A percentile compares a stretch with the other conserved stretches of the same genome.
These are phyloP conservation scores for Flaveria bidentis DNA, from an alignment of 129 eudicot species.

Conservation along the genomic window DNA sequence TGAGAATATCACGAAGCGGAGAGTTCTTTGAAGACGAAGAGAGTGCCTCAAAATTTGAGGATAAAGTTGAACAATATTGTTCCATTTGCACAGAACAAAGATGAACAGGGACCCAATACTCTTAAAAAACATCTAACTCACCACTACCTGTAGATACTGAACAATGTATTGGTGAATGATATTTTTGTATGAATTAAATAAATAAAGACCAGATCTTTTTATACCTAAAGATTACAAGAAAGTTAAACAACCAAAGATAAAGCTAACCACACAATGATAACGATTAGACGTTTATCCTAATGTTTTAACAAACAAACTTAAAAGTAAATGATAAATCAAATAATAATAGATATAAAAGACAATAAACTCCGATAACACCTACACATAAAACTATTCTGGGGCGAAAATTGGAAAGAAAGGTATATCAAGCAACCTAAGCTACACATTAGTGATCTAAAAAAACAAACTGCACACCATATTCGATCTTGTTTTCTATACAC, in stretches of 20 bases:
- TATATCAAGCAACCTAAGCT: no score
- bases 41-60: constrained; percentile 42
- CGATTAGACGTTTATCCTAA: no score
- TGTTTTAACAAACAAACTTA: no score
- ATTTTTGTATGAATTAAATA: no score
- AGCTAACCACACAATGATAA: no score
- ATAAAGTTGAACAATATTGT: constrained; percentile 55
- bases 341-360: no score
- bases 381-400: no score
- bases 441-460: constrained; percentile 26
- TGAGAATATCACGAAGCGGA: constrained; percentile 51
- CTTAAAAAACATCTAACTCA: constrained; percentile 32
- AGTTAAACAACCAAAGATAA: no score
- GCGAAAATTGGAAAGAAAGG: no score
- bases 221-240: no score
- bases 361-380: no score
- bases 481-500: constrained; percentile 32
- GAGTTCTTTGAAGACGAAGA: constrained; percentile 41
- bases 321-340: background rate
- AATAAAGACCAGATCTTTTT: no score
- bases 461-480: constrained; percentile 38
- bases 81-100: constrained; percentile 62
- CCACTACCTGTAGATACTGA: constrained; percentile 36
- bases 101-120: constrained; percentile 74
- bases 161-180: constrained; percentile 7